phyloP scores from a whole-genome alignment of 2,329 filamentous ascomycete genomes.

The Ceratocystis eucalypticola region DNA sequence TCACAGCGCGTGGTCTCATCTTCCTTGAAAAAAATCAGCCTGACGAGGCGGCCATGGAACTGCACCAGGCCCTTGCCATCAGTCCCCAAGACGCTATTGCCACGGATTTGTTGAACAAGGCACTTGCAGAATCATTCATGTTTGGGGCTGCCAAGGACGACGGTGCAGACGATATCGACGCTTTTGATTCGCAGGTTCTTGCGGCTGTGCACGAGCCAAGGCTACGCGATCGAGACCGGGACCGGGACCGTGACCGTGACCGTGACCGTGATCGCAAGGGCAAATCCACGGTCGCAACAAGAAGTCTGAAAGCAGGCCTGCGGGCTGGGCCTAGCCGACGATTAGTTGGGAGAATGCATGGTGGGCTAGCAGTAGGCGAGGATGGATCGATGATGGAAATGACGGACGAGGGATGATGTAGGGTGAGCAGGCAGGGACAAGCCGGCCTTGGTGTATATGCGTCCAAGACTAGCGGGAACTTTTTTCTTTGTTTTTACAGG shows the following conservation, averaged over 20 bases:
- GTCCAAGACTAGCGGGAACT: no score
- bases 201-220: constrained; percentile 19
- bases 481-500: background rate
- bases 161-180: constrained; percentile 33
- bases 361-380: constrained; percentile 26
- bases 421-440: background rate
- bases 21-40: constrained; percentile 62
- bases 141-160: constrained; percentile 34
- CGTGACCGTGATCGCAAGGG: constrained; percentile 33
- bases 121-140: constrained; percentile 48
- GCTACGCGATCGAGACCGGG: background rate
- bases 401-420: constrained; percentile 37
- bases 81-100: constrained; percentile 69
- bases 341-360: constrained; percentile 25
- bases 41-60: constrained; percentile 63
- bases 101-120: constrained; percentile 62
- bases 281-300: constrained; percentile 27
- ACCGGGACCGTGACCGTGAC: constrained; percentile 24
- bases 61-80: constrained; percentile 75
- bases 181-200: constrained; percentile 42
- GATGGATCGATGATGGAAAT: constrained; percentile 41
- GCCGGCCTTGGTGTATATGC: no score
- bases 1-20: constrained; percentile 72
- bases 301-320: background rate
- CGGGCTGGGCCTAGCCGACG: constrained; percentile 21